These are phyloP conservation scores for Suhomyces bolitotheri DNA, from an alignment of 1,139 yeast genomes.

Conservation along the genomic window DNA sequence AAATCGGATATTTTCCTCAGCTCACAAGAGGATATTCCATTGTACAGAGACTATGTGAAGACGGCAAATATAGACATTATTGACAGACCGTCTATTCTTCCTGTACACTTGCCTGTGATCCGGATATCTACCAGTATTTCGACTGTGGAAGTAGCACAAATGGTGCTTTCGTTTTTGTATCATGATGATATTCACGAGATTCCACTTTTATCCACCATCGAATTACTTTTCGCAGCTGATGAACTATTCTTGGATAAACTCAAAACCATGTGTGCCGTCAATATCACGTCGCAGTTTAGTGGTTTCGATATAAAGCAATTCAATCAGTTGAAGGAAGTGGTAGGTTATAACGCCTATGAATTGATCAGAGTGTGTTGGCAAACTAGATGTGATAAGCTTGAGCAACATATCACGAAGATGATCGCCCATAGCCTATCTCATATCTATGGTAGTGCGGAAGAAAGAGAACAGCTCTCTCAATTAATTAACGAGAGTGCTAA, in stretches of 20 bases:
- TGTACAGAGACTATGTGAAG: constrained; percentile 11
- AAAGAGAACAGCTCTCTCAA: constrained; percentile 18
- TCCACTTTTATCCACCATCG: constrained; percentile 52
- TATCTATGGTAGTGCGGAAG: constrained; percentile 36
- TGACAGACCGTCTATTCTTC: constrained; percentile 24
- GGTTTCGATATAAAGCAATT: constrained; percentile 25
- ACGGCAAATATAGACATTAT: constrained; percentile 18
- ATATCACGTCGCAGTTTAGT: constrained; percentile 45
- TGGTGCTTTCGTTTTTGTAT: constrained; percentile 58
- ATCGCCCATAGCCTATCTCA: constrained; percentile 52
- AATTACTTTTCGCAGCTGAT: constrained; percentile 61
- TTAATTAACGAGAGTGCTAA: constrained; percentile 50
- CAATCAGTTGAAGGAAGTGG: constrained; percentile 16
- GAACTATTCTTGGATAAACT: constrained; percentile 60
- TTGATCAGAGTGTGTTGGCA: constrained; percentile 68
- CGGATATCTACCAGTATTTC: constrained; percentile 30
- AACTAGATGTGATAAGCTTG: constrained; percentile 62
- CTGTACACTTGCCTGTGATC: constrained; percentile 31
- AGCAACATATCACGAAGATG: constrained; percentile 58
- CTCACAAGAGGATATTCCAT: constrained; percentile 23
- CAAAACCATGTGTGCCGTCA: constrained; percentile 65
- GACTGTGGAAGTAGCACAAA: constrained; percentile 46
- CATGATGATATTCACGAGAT: constrained; percentile 55
- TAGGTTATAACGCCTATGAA: constrained; percentile 51
- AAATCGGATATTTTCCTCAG: constrained; percentile 41